Base-by-base conservation (phyloP, 192 early-diverging fungal genomes). In the Podila epicladia region DNA sequence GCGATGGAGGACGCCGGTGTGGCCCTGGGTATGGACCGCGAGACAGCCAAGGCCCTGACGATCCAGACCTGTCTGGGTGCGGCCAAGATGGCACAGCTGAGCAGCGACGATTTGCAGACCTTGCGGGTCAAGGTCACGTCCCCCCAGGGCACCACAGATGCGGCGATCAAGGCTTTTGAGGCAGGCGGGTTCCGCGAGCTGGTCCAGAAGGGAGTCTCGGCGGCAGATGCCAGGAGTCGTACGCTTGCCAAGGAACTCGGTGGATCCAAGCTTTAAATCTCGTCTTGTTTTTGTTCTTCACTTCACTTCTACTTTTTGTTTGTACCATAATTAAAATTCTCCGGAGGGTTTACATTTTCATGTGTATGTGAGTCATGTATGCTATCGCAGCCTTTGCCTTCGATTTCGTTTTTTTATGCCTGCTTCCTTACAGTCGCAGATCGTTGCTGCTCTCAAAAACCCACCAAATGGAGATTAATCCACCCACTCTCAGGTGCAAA, bases 91-190 rank as follows among this genome's bases (percentile, higher is more conserved):
- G 88, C 94, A 15, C 85, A 94, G 37, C 82, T 84, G 20, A 89
- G 91, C 38, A 83, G 86, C 4, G 94, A 95, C 69, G 88, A 90
- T 65, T 85, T 92, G 17, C 91, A 91, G 38, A 92, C 93, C 62
- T 85, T 98, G 53, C 87, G 97, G 32, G 62, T 88, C 41, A 97
- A 96, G 82, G 97, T 98, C 62, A 98, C 97, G 6, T 93, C 91
- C 31, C 97, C 97, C 20, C 95, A 97, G 55, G 97, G 97, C 29
- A 97, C 97, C 45, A 98, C 97, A 8, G 93, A 95, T 58, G 97
- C 97, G 2, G 97, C 92, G n/a, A 87, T 98, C 67, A 90, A 94
- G 74, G 82, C 87, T 5, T 88, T 97, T 84, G 92, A 95, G 72
- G 89, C 84, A 0, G 86, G 79, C 28, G 82, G 86, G 37, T 79